phyloP scores from a whole-genome alignment of 2,329 filamentous ascomycete genomes.

The Parastagonospora nodorum region DNA sequence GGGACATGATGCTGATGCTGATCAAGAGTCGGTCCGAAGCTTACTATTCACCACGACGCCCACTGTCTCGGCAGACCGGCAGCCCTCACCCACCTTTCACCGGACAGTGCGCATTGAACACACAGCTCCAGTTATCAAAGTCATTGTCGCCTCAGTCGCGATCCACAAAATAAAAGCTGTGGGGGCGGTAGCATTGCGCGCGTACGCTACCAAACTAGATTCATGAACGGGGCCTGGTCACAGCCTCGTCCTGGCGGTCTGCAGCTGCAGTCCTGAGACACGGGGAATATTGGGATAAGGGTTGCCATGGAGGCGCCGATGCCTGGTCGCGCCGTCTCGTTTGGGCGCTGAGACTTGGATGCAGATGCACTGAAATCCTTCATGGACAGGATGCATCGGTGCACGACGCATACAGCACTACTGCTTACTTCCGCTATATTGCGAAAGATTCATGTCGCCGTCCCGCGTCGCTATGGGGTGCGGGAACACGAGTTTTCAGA shows the following conservation, averaged over 20 bases:
- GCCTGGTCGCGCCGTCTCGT: neutral
- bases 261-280: constrained; percentile 2
- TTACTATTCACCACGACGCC: too few relatives aligned
- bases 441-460: neutral
- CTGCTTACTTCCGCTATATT: neutral
- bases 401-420: neutral
- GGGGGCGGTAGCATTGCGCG: constrained; percentile 1
- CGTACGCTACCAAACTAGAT: neutral
- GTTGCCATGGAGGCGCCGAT: neutral
- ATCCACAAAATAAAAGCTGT: neutral
- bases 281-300: constrained; percentile 7
- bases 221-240: neutral
- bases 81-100: too few relatives aligned
- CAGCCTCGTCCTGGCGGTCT: neutral
- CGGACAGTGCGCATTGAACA: too few relatives aligned
- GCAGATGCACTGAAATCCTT: neutral
- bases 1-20: too few relatives aligned
- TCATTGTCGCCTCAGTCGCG: neutral
- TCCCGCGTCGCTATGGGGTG: neutral
- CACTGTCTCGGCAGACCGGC: neutral
- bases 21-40: too few relatives aligned
- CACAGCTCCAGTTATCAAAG: neutral
- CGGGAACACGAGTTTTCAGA: neutral
- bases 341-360: neutral
- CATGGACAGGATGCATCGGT: neutral